Conservation (phyloP, 768 basidiomycete genomes). For the Cyclocybe cylindracea region DNA sequence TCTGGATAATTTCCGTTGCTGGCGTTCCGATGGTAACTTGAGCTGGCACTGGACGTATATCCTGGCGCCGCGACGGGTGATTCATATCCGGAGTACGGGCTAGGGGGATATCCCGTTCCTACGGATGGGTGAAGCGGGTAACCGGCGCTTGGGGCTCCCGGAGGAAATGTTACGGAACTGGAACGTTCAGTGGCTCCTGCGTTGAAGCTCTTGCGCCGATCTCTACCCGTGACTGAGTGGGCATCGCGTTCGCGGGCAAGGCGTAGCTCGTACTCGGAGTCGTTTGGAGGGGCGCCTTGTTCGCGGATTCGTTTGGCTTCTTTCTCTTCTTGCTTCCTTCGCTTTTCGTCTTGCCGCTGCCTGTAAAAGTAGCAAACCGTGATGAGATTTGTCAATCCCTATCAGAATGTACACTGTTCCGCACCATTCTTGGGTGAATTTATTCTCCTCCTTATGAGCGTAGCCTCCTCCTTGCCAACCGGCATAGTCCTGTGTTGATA, state of each 20-base stretch:
- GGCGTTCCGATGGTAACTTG: conserved; percentile 30
- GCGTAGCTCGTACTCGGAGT: conserved; percentile 56
- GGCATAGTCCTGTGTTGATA: conserved; percentile 50
- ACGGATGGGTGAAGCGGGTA: conserved; percentile 26
- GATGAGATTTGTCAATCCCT: background rate
- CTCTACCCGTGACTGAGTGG: conserved; percentile 34
- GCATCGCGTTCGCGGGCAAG: conserved; percentile 60
- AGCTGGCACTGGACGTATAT: conserved; percentile 17
- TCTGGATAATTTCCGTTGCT: conserved; percentile 33
- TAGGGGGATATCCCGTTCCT: conserved; percentile 22
- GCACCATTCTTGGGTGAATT: conserved; percentile 19
- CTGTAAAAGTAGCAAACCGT: conserved; percentile 25
- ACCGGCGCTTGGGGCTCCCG: conserved; percentile 19
- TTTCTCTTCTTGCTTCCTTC: conserved; percentile 46
- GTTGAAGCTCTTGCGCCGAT: conserved; percentile 59
- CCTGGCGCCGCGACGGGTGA: conserved; percentile 13
- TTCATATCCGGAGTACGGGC: conserved; percentile 22
- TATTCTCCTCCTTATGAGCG: conserved; percentile 40
- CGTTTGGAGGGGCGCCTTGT: conserved; percentile 42
- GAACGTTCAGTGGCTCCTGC: conserved; percentile 34
- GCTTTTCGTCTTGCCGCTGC: conserved; percentile 47
- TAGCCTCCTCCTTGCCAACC: conserved; percentile 52
- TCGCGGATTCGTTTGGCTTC: conserved; percentile 50
- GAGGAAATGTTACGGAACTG: conserved; percentile 31
- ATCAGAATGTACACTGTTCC: background rate